Conservation (phyloP, 148 eudicot genomes). For the Cornus kousa region DNA sequence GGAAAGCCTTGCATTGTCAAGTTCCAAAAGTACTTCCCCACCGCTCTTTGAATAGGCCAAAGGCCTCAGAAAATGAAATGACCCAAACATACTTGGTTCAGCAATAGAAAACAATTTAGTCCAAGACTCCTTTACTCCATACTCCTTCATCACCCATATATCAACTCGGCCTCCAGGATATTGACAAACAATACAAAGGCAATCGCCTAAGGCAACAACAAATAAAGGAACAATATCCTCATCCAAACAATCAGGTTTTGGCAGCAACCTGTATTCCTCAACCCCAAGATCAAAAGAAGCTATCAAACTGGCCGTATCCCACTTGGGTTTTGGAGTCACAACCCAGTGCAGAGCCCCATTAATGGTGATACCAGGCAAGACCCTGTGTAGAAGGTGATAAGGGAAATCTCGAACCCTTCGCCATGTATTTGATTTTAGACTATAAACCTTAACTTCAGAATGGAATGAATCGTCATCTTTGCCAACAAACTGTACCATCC, state of each 20-base stretch:
- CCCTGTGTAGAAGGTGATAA: constrained; percentile 14
- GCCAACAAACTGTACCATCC: constrained; percentile 29
- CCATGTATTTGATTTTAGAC: constrained; percentile 36
- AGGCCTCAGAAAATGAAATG: constrained; percentile 23
- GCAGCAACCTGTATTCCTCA: constrained; percentile 24
- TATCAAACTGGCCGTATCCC: constrained; percentile 4
- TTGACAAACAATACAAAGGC: constrained; percentile 18
- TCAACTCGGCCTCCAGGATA: constrained; percentile 13
- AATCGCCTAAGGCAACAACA: constrained; percentile 24
- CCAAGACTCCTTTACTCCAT: constrained; percentile 46
- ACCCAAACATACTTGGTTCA: neutral
- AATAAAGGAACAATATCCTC: neutral
- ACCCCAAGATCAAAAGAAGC: constrained; percentile 35
- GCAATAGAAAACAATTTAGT: constrained; percentile 22
- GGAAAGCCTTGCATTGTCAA: constrained; percentile 9
- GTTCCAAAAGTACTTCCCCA: constrained; percentile 29
- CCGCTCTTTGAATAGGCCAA: constrained; percentile 35
- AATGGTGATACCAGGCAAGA: constrained; percentile 13
- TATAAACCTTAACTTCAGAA: constrained; percentile 40
- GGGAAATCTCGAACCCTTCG: constrained; percentile 25
- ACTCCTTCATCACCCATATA: constrained; percentile 50
- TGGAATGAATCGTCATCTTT: constrained; percentile 4
- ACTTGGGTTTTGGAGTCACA: constrained; percentile 13
- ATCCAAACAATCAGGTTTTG: constrained; percentile 20
- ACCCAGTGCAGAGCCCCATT: constrained; percentile 46